phyloP scores from a whole-genome alignment of 352 stramenopile genomes.

The Pythium dissimile region DNA sequence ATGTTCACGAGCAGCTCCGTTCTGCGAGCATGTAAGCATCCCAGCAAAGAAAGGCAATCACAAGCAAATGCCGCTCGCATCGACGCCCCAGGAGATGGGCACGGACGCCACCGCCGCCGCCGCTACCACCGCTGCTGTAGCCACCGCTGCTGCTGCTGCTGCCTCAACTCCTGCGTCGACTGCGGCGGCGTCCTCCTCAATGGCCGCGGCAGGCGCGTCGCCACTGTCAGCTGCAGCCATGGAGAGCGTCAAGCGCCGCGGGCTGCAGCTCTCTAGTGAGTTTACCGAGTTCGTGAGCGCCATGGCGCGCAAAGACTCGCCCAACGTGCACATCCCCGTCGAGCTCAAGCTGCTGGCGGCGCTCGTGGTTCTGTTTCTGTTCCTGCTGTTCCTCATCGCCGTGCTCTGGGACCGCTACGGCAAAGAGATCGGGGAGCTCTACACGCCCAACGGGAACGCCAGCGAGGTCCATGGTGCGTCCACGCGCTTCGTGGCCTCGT shows the following conservation, averaged over 20 bases:
- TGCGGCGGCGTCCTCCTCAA: not conserved
- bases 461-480: not conserved
- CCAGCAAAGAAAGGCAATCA: too few relatives aligned
- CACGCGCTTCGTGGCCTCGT: not conserved
- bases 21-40: too few relatives aligned
- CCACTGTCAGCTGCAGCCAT: conserved; percentile 18
- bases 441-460: conserved; percentile 38
- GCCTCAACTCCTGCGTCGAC: not conserved
- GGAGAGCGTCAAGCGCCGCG: conserved; percentile 22
- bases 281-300: conserved; percentile 9
- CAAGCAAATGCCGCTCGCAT: conserved; percentile 1
- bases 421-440: conserved; percentile 81
- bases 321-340: conserved; percentile 35
- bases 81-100: not conserved
- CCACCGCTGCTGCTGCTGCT: not conserved
- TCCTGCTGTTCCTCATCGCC: conserved; percentile 77
- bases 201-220: not conserved
- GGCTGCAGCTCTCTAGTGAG: conserved; percentile 19
- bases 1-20: too few relatives aligned
- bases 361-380: conserved; percentile 66
- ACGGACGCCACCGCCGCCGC: not conserved
- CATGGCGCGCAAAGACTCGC: conserved; percentile 29
- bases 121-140: not conserved
- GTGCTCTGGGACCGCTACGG: conserved; percentile 84
- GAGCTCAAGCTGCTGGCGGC: conserved; percentile 71